Conservation (phyloP, 2,329 filamentous ascomycete genomes). For the Tolypocladium nubicola region DNA sequence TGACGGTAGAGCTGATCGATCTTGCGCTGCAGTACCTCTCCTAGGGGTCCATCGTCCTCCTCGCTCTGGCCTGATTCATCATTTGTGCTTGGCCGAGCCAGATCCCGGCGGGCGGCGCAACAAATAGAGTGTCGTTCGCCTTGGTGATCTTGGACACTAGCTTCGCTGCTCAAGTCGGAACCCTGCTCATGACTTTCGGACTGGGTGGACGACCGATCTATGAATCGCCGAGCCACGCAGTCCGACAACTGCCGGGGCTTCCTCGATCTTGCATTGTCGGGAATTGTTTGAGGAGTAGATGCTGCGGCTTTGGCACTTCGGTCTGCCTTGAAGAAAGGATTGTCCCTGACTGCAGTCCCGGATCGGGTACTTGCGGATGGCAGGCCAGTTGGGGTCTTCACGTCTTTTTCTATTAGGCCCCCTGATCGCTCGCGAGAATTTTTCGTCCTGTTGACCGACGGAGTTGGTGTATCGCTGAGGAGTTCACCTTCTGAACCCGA, state of each 20-base stretch:
- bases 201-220: slow-evolving; percentile 4
- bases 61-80: neutral
- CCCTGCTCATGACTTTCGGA: slow-evolving; percentile 11
- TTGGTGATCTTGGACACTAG: slow-evolving; percentile 14
- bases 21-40: slow-evolving; percentile 8
- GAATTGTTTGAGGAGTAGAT: slow-evolving; percentile 11
- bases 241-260: slow-evolving; percentile 15
- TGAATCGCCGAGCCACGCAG: slow-evolving; percentile 15
- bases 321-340: slow-evolving; percentile 22
- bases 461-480: neutral
- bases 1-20: slow-evolving; percentile 21
- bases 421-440: neutral
- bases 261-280: slow-evolving; percentile 8
- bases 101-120: slow-evolving; percentile 12
- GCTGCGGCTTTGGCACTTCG: slow-evolving; percentile 9
- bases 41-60: slow-evolving; percentile 5
- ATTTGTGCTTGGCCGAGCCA: neutral
- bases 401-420: neutral
- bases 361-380: slow-evolving; percentile 1
- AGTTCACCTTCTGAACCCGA: neutral
- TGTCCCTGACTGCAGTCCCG: slow-evolving; percentile 12
- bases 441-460: neutral
- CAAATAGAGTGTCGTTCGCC: slow-evolving; percentile 19
- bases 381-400: neutral
- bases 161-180: slow-evolving; percentile 16